Conservation (phyloP, 352 stramenopile species). For the Globisporangium irregulare region DNA sequence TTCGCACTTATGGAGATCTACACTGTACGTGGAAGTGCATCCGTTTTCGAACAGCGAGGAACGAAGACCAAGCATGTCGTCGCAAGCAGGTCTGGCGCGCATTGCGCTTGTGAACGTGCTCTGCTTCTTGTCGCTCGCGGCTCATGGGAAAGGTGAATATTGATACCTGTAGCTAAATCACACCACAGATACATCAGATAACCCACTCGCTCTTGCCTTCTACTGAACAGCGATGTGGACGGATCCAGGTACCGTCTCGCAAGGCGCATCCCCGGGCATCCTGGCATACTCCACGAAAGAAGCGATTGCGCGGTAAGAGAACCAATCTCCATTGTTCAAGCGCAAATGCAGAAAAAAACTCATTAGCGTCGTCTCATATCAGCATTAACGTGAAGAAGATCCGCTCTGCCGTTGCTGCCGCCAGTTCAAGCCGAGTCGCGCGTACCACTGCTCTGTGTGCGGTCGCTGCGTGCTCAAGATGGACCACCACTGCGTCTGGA, state of each 20-base stretch:
- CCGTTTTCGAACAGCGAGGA: too few species aligned
- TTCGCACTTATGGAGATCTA: too few species aligned
- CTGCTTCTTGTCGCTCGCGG: slow-evolving; percentile 86
- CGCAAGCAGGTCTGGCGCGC: slow-evolving; percentile 56
- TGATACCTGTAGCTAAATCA: background rate
- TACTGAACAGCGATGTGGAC: slow-evolving; percentile 92
- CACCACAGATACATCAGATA: too few species aligned
- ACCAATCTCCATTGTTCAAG: background rate
- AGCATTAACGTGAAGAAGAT: slow-evolving; percentile 82
- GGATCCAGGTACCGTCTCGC: slow-evolving; percentile 95
- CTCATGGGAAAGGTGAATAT: slow-evolving; percentile 89
- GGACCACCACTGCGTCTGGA: slow-evolving; percentile 99
- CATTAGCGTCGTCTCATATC: too few species aligned
- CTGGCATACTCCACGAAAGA: slow-evolving; percentile 72
- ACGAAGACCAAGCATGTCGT: slow-evolving; percentile 21
- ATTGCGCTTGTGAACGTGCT: slow-evolving; percentile 62
- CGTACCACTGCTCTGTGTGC: slow-evolving; percentile 96
- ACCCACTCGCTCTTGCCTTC: too few species aligned
- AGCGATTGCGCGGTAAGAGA: slow-evolving; percentile 50
- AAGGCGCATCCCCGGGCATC: slow-evolving; percentile 86
- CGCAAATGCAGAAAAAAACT: too few species aligned
- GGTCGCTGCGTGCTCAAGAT: slow-evolving; percentile 97
- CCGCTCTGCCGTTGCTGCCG: slow-evolving; percentile 88
- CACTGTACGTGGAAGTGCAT: too few species aligned
- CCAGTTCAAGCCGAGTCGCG: slow-evolving; percentile 94